Evolutionary conservation across 371 early-diverging fungal species (phyloP), one percentile per base, ranked within the genome.

Genomic region (Mortierella sp.): DNA sequence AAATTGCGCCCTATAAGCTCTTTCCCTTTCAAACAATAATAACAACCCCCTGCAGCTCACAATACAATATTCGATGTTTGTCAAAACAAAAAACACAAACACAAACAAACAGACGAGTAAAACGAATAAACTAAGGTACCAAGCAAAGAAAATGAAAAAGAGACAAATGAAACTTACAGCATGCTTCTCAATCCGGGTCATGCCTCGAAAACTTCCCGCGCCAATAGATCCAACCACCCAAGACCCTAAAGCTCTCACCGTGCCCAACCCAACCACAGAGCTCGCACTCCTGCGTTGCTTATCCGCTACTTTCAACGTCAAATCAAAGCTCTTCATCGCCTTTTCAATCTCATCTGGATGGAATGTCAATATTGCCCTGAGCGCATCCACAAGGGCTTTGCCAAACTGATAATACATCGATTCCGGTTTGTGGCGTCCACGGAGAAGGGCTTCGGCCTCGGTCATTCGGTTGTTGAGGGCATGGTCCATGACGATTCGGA

Each of bases 141-240:
- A 44, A 42, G 42, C 24, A 73, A 11, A 0, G 4, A 34, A 4
- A 0, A n/a, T n/a, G n/a, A n/a, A n/a, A n/a, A n/a, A n/a, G n/a
- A n/a, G n/a, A n/a, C n/a, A n/a, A n/a, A n/a, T n/a, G n/a, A 26
- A 7, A 54, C 77, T 73, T 85, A 85, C 85, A 6, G 85, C 85
- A 58, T 85, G 85, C 82, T 81, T 85, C 60, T 85, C 82, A 26
- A 81, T 78, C 57, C 82, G 79, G 19, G 82, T 85, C 85, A 85
- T 85, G 8, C 75, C 80, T n/a, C 72, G 68, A 48, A 85, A 85
- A n/a, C 74, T 76, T 0, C 75, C 74, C 3, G 77, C 81, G 0
- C 85, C 85, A 19, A 81, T 52, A 21, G 70, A 74, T 0, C 85
- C 85, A 6, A 77, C 54, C 1, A 85, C 82, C 85, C 85, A 85